Conservation (phyloP, 1,139 yeast species). For the Sugiyamaella novakii region DNA sequence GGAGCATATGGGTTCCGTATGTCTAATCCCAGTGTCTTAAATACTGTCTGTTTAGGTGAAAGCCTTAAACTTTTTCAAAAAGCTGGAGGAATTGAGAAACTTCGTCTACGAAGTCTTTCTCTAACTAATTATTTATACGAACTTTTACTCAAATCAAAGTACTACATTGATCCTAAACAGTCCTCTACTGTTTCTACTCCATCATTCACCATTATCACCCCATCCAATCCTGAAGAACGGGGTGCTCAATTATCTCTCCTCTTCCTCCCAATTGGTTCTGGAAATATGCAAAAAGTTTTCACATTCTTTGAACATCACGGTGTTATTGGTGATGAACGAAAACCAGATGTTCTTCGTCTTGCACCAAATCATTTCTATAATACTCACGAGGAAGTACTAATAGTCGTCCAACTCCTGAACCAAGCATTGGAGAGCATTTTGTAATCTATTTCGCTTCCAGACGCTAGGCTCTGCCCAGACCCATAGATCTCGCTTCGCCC, state of each 20-base stretch:
- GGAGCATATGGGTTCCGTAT: constrained; percentile 88
- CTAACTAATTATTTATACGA: constrained; percentile 62
- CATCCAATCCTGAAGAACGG: constrained; percentile 56
- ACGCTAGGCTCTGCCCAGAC: not conserved
- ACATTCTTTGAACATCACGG: constrained; percentile 53
- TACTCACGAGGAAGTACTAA: constrained; percentile 63
- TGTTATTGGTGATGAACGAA: constrained; percentile 81
- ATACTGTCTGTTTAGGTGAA: constrained; percentile 68
- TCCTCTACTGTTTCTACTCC: constrained; percentile 36
- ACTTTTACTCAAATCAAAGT: constrained; percentile 46
- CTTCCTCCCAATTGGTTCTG: constrained; percentile 56
- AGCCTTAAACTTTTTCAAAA: constrained; percentile 62
- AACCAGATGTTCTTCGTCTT: constrained; percentile 82
- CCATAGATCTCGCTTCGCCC: constrained; percentile 1
- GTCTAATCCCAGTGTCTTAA: constrained; percentile 89
- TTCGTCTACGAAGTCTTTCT: constrained; percentile 59
- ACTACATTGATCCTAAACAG: constrained; percentile 41
- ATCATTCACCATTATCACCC: constrained; percentile 74
- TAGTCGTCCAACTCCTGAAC: constrained; percentile 52
- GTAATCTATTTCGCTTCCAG: not conserved
- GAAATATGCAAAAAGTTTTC: constrained; percentile 67
- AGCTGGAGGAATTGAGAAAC: constrained; percentile 63
- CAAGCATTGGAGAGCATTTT: constrained; percentile 40
- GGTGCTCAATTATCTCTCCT: constrained; percentile 82
- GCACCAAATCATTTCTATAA: constrained; percentile 88